These are phyloP conservation scores for Camellia sinensis DNA, from an alignment of 148 eudicot species.

Conservation along the genomic window DNA sequence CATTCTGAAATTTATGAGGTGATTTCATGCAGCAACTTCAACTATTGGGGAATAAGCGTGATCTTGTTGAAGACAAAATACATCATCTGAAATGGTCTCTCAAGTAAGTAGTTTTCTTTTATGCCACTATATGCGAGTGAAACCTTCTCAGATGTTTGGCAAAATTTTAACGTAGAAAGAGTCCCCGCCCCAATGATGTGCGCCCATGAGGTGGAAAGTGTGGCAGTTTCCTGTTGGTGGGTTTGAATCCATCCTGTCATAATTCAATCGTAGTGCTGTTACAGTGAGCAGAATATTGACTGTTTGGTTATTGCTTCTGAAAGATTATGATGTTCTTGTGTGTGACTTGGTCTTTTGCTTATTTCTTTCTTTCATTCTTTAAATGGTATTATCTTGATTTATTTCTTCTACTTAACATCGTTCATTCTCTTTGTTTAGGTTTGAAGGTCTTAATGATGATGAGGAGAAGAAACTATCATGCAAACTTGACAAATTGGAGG, in stretches of 20 bases:
- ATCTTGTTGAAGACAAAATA: constrained; percentile 71
- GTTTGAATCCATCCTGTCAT: not conserved
- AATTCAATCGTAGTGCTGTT: not conserved
- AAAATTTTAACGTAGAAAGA: not conserved
- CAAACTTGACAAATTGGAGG: too few relatives aligned
- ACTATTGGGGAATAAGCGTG: constrained; percentile 68
- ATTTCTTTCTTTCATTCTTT: not conserved
- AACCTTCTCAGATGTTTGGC: not conserved
- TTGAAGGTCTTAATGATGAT: constrained; percentile 31
- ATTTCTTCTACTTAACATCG: not conserved
- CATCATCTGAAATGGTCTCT: constrained; percentile 83
- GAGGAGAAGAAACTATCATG: too few relatives aligned
- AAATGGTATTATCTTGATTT: not conserved
- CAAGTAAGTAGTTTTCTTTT: constrained; percentile 1
- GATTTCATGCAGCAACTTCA: constrained; percentile 65
- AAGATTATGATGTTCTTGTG: too few relatives aligned
- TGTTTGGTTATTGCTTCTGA: not conserved
- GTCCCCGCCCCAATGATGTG: not conserved
- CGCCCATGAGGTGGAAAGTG: not conserved
- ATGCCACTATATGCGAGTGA: not conserved
- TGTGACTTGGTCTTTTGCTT: not conserved
- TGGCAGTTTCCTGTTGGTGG: not conserved
- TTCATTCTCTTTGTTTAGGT: constrained; percentile 37
- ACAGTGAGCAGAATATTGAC: not conserved
- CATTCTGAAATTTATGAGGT: not conserved